Conservation (phyloP, 805 yeast species). For the Hanseniaspora singularis region DNA sequence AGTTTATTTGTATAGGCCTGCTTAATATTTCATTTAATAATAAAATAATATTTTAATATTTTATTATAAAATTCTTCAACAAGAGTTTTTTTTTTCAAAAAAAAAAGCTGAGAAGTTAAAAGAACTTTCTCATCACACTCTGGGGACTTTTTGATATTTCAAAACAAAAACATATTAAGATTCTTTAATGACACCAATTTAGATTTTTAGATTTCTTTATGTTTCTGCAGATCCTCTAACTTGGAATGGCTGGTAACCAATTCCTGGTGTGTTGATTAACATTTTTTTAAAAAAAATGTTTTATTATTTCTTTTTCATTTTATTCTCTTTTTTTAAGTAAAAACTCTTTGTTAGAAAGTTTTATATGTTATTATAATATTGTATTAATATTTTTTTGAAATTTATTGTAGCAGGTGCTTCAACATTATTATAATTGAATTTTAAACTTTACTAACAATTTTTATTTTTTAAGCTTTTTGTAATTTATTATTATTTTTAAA, state of each 20-base stretch:
- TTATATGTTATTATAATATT: background rate
- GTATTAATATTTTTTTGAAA: background rate
- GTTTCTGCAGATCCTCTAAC: conserved; percentile 30
- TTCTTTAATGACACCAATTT: background rate
- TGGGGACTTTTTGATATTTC: conserved; percentile 11
- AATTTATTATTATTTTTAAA: conserved; percentile 15
- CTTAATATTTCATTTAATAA: no score
- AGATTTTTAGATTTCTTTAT: conserved; percentile 17
- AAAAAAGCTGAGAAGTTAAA: conserved; percentile 4
- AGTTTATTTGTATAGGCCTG: no score
- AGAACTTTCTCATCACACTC: conserved; percentile 15
- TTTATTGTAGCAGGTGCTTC: conserved; percentile 8
- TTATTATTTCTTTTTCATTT: conserved; percentile 11
- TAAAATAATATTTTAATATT: conserved; percentile 1
- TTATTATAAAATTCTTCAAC: conserved; percentile 1
- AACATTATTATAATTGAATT: conserved; percentile 8
- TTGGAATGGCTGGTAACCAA: conserved; percentile 33
- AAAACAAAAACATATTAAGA: conserved; percentile 12
- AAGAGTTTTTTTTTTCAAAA: conserved; percentile 6
- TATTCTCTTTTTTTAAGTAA: background rate
- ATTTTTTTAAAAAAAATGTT: background rate
- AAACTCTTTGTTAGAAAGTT: no score
- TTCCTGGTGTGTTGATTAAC: conserved; percentile 30
- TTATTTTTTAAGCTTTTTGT: conserved; percentile 11
- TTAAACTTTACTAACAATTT: conserved; percentile 9